Percentiles rank a stretch among this genome's conserved stretches.
Conservation (phyloP, 1,284 basidiomycete species). For the Pseudozyma tsukubaensis region DNA sequence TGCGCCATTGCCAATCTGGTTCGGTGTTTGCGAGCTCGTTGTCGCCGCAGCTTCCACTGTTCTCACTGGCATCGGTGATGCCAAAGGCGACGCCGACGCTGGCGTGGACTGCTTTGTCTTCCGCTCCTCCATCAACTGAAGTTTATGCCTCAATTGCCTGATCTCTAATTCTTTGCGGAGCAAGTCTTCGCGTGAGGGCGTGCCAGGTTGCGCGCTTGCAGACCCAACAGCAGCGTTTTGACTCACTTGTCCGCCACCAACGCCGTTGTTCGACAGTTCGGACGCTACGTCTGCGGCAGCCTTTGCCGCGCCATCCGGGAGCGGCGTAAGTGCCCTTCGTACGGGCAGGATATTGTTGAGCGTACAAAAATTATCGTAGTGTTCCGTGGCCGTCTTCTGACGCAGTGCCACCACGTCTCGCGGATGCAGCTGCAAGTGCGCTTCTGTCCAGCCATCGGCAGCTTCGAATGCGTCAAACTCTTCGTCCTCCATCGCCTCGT, state of each 20-base stretch:
- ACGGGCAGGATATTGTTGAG: slow-evolving; percentile 24
- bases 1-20: too few relatives aligned
- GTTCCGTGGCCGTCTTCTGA: slow-evolving; percentile 27
- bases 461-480: slow-evolving; percentile 14
- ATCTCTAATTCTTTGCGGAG: slow-evolving; percentile 47
- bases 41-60: too few relatives aligned
- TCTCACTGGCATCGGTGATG: slow-evolving; percentile 23
- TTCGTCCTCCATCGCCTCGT: slow-evolving; percentile 32
- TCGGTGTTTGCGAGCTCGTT: too few relatives aligned
- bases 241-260: too few relatives aligned
- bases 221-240: too few relatives aligned
- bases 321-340: slow-evolving; percentile 7
- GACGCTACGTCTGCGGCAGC: not conserved
- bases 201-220: slow-evolving; percentile 8
- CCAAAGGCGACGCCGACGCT: slow-evolving; percentile 11
- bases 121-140: slow-evolving; percentile 42
- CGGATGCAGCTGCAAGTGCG: slow-evolving; percentile 12
- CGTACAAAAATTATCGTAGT: slow-evolving; percentile 34
- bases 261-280: too few relatives aligned
- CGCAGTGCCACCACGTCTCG: slow-evolving; percentile 18
- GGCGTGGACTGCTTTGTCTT: slow-evolving; percentile 35
- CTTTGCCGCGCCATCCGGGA: slow-evolving; percentile 1
- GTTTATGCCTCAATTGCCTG: slow-evolving; percentile 40
- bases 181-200: slow-evolving; percentile 40
- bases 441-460: slow-evolving; percentile 16